Conservation (phyloP, 768 basidiomycete species). For the Calvatia gigantea region DNA sequence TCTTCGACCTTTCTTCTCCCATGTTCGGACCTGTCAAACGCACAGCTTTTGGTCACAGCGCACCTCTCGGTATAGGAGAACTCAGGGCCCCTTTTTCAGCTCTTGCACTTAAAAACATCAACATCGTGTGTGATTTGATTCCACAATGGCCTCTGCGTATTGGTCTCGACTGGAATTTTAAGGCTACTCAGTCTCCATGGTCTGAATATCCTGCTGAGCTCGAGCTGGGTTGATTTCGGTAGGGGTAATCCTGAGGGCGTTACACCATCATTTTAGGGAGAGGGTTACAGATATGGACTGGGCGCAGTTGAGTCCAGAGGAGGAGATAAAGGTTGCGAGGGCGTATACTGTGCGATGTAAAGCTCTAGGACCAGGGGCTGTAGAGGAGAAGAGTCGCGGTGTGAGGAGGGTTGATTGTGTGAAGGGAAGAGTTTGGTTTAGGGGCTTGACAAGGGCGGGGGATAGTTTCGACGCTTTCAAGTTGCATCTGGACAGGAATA, state of each 20-base stretch:
- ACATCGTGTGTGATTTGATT: slow-evolving; percentile 53
- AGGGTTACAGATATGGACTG: slow-evolving; percentile 40
- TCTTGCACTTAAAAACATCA: slow-evolving; percentile 49
- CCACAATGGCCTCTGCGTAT: slow-evolving; percentile 63
- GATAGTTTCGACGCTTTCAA: slow-evolving; percentile 34
- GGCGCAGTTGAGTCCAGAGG: slow-evolving; percentile 24
- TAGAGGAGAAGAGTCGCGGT: slow-evolving; percentile 42
- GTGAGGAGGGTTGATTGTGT: slow-evolving; percentile 63
- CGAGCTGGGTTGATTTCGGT: slow-evolving; percentile 51
- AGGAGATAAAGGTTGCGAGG: slow-evolving; percentile 29
- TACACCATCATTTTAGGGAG: slow-evolving; percentile 45
- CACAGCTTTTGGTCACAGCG: slow-evolving; percentile 32
- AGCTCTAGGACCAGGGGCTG: slow-evolving; percentile 22
- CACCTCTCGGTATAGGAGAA: slow-evolving; percentile 38
- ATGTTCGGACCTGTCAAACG: no score
- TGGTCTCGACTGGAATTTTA: slow-evolving; percentile 27
- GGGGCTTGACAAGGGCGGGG: slow-evolving; percentile 41
- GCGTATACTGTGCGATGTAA: slow-evolving; percentile 38
- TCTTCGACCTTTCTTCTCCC: no score
- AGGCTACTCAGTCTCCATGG: background rate
- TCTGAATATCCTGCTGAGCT: slow-evolving; percentile 16
- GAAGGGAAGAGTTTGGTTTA: slow-evolving; percentile 40
- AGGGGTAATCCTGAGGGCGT: slow-evolving; percentile 50
- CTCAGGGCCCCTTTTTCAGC: slow-evolving; percentile 52
- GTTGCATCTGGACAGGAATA: slow-evolving; percentile 18